Percentiles rank a stretch among this genome's conserved stretches.
These are phyloP conservation scores for Ophidiomyces ophidiicola DNA, from an alignment of 2,329 filamentous ascomycete genomes.

Conservation along the genomic window DNA sequence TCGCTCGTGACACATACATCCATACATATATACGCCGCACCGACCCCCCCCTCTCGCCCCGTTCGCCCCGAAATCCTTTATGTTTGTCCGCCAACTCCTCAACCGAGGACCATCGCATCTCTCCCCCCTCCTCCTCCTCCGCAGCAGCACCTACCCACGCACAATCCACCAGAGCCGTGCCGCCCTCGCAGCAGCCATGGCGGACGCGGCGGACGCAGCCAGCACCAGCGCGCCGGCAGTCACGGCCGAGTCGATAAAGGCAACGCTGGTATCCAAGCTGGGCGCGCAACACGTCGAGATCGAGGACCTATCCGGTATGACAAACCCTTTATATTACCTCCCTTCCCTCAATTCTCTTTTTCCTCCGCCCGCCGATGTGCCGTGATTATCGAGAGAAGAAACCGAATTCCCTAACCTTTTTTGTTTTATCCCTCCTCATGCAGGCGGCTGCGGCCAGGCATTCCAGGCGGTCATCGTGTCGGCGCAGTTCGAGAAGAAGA, in stretches of 20 bases:
- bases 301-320: slow-evolving; percentile 75
- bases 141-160: slow-evolving; percentile 9
- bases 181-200: slow-evolving; percentile 30
- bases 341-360: not conserved
- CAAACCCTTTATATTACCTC: slow-evolving; percentile 13
- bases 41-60: not conserved
- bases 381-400: too few species aligned
- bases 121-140: not conserved
- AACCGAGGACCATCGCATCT: slow-evolving; percentile 4
- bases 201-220: slow-evolving; percentile 23
- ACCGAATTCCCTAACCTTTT: not conserved
- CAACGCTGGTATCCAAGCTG: slow-evolving; percentile 57
- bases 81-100: slow-evolving; percentile 14
- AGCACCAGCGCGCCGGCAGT: slow-evolving; percentile 47
- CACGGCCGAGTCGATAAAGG: slow-evolving; percentile 58
- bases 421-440: not conserved
- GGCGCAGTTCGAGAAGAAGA: slow-evolving; percentile 56
- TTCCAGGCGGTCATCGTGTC: slow-evolving; percentile 61
- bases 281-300: slow-evolving; percentile 72
- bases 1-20: too few species aligned
- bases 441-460: slow-evolving; percentile 59
- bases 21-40: too few species aligned
- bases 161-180: slow-evolving; percentile 25
- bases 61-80: slow-evolving; percentile 9
- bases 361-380: too few species aligned